Evolutionary conservation across 257 asterid genomes (phyloP).

Genomic region (Gentiana dahurica): DNA sequence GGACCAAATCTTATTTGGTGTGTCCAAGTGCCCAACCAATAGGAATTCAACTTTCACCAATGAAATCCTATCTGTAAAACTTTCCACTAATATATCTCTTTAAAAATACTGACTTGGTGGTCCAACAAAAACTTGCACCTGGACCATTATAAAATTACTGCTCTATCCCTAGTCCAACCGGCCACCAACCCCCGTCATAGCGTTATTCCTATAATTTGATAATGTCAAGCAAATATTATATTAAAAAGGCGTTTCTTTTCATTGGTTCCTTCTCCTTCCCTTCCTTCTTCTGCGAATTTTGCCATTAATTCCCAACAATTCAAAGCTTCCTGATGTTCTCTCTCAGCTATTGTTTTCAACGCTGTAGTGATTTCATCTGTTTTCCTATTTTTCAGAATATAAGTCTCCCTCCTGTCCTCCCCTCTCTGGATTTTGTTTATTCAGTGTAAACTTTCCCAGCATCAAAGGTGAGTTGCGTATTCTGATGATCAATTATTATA

Average conservation of each 20-base stretch:
- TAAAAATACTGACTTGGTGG: no score
- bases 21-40: no score
- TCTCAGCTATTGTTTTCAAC: conserved; percentile 33
- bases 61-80: no score
- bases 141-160: no score
- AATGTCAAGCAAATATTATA: neutral
- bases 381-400: conserved; percentile 19
- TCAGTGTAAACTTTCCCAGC: conserved; percentile 4
- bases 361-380: conserved; percentile 8
- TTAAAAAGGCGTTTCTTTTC: conserved; percentile 5
- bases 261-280: conserved; percentile 60
- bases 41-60: no score
- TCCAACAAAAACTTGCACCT: no score
- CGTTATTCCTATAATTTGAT: neutral
- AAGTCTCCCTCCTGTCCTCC: conserved; percentile 2
- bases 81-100: no score
- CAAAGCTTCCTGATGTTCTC: conserved; percentile 16
- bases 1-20: no score
- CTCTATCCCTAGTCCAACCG: no score
- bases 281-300: conserved; percentile 43
- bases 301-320: conserved; percentile 24
- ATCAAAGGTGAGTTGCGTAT: conserved; percentile 20
- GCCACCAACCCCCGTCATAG: conserved; percentile 5
- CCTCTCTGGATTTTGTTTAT: conserved; percentile 19
- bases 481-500: conserved; percentile 5